Evolutionary conservation across 257 asterid genomes (phyloP), one percentile per base, ranked within the genome.

Genomic region (Przewalskia tangutica): DNA sequence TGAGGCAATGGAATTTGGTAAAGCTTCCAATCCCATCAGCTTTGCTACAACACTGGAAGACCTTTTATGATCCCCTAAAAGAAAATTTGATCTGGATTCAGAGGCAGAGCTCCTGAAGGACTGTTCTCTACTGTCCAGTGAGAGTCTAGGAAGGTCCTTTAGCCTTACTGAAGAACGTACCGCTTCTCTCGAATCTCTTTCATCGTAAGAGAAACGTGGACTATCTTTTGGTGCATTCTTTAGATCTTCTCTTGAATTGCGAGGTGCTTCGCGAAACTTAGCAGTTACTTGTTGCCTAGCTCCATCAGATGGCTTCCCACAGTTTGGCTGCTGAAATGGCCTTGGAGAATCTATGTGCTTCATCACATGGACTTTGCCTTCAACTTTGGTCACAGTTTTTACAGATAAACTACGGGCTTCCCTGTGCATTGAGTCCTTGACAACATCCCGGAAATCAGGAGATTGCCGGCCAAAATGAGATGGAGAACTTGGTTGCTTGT

Each of bases 301-400:
- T 10, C 83, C 83, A 17, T 81, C 78, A 6, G 83, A 81, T 65
- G 87, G 84, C 85, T 84, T 85, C 81, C 83, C 88, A 20, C 86
- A 55, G 84, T 86, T 86, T 83, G 84, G 20, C 70, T 77, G 93
- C 87, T 82, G 97, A 27, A 82, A 64, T 75, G 98, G 98, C 92
- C 99, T 91, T 2, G 99, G 99, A 17, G 99, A 96, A 88, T 96
- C 99, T 0, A 92, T 82, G 87, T 93, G 94, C 86, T 94, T 96
- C 93, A 96, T 86, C 7, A 86, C 87, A 34, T 86, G 87, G 75
- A 90, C 89, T 86, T 82, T 80, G 56, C 89, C 87, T 79, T 88
- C 97, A 32, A 89, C 92, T 62, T 85, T 87, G 13, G 83, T 80
- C 64, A 60, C 80, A 81, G 88, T 82, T 85, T 93, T 93, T 86